phyloP scores from a whole-genome alignment of 1,284 basidiomycete genomes.

The Sporisorium graminicola region DNA sequence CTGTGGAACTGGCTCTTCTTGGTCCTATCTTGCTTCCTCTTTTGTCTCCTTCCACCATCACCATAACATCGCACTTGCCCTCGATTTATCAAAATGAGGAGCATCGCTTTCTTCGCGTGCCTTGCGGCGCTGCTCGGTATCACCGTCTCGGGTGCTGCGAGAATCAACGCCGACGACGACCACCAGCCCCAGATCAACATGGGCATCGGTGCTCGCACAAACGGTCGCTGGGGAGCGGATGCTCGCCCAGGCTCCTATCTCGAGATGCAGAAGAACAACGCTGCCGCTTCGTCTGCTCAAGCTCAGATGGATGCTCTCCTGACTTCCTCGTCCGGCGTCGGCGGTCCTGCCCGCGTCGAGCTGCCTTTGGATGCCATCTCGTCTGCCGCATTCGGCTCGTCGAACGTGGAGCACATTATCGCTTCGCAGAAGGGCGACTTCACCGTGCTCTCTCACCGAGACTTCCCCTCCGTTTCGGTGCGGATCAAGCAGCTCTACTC shows the following conservation, averaged over 20 bases:
- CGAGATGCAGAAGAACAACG: constrained; percentile 20
- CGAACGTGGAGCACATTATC: constrained; percentile 43
- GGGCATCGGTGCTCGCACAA: constrained; percentile 32
- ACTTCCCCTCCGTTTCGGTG: constrained; percentile 58
- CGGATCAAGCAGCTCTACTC: constrained; percentile 58
- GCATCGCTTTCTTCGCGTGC: constrained; percentile 39
- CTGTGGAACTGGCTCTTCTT: not conserved
- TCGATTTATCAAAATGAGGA: constrained; percentile 16
- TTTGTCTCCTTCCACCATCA: not conserved
- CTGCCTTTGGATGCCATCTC: constrained; percentile 49
- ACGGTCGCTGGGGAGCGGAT: constrained; percentile 20
- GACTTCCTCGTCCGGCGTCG: constrained; percentile 17
- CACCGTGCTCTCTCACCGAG: constrained; percentile 52
- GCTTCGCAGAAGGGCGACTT: constrained; percentile 47
- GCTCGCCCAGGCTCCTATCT: constrained; percentile 17
- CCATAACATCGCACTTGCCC: not conserved
- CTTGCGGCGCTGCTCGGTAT: constrained; percentile 37
- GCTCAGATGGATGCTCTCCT: constrained; percentile 28
- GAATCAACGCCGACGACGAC: constrained; percentile 18
- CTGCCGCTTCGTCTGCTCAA: constrained; percentile 13
- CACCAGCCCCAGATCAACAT: constrained; percentile 34
- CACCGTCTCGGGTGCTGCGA: constrained; percentile 31
- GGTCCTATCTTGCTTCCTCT: not conserved
- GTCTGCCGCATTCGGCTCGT: constrained; percentile 34
- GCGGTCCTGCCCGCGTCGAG: constrained; percentile 46